phyloP scores from a whole-genome alignment of 306 rosid species.

The Trifolium pratense region DNA sequence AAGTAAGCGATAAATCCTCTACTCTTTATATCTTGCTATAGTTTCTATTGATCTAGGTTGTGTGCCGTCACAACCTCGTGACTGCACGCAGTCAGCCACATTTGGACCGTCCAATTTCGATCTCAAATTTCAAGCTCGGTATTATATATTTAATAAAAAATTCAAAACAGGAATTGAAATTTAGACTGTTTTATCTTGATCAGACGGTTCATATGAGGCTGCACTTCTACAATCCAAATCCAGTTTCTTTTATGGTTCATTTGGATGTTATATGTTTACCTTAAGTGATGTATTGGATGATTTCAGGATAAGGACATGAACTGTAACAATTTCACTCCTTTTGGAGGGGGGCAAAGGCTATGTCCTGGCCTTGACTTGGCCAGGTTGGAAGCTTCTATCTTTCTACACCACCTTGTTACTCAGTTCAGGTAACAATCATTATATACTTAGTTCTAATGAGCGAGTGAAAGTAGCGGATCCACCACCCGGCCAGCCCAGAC shows the following conservation, averaged over 20 bases:
- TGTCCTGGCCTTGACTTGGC: slow-evolving; percentile 98
- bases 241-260: not conserved
- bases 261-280: slow-evolving; percentile 8
- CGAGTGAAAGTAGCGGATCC: no score
- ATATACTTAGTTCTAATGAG: not conserved
- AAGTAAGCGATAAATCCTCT: slow-evolving; percentile 57
- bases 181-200: not conserved
- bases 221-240: not conserved
- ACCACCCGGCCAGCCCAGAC: no score
- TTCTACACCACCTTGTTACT: slow-evolving; percentile 85
- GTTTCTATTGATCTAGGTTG: not conserved
- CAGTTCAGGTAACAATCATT: slow-evolving; percentile 67
- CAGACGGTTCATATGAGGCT: not conserved
- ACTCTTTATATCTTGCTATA: not conserved
- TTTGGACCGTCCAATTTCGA: not conserved
- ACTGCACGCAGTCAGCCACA: not conserved
- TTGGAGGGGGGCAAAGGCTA: slow-evolving; percentile 95
- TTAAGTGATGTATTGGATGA: slow-evolving; percentile 26
- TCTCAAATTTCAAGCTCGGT: not conserved
- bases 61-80: not conserved
- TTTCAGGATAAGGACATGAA: slow-evolving; percentile 74
- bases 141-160: not conserved
- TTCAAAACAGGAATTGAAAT: not conserved
- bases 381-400: slow-evolving; percentile 86
- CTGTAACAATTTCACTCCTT: slow-evolving; percentile 80